phyloP scores from a whole-genome alignment of 208 protist genomes.

The Naegleria gruberi region DNA sequence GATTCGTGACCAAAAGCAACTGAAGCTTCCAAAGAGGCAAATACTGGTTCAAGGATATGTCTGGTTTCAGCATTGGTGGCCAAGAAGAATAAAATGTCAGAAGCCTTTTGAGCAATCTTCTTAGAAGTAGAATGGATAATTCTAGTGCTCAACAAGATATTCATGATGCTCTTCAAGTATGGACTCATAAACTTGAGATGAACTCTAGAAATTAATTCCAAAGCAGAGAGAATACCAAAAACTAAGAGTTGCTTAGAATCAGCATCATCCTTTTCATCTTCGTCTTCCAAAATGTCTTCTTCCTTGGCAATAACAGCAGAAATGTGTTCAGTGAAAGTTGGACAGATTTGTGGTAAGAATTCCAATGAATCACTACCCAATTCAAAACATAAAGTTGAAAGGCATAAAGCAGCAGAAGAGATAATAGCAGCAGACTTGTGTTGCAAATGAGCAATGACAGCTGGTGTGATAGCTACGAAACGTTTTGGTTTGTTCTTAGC shows the following conservation, averaged over 20 bases:
- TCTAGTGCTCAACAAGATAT: background rate
- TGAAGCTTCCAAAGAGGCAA: background rate
- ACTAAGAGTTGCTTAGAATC: background rate
- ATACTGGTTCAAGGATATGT: background rate
- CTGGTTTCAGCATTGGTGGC: background rate
- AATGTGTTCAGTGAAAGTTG: background rate
- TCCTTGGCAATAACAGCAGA: background rate
- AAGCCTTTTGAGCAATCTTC: background rate
- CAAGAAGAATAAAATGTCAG: background rate
- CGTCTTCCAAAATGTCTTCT: background rate
- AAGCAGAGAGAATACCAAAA: background rate
- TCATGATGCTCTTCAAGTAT: background rate
- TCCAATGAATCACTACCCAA: background rate
- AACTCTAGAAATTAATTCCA: background rate
- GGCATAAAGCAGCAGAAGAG: background rate
- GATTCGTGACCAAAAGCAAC: background rate
- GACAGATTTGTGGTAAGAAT: background rate
- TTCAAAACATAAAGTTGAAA: background rate
- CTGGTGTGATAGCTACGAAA: background rate
- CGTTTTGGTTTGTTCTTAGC: background rate
- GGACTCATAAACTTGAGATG: background rate
- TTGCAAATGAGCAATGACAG: background rate
- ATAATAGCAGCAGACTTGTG: background rate
- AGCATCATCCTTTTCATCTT: background rate
- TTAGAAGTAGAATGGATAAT: background rate